Base-by-base conservation (phyloP, 2,329 filamentous ascomycete species). In the Metarhizium anisopliae region DNA sequence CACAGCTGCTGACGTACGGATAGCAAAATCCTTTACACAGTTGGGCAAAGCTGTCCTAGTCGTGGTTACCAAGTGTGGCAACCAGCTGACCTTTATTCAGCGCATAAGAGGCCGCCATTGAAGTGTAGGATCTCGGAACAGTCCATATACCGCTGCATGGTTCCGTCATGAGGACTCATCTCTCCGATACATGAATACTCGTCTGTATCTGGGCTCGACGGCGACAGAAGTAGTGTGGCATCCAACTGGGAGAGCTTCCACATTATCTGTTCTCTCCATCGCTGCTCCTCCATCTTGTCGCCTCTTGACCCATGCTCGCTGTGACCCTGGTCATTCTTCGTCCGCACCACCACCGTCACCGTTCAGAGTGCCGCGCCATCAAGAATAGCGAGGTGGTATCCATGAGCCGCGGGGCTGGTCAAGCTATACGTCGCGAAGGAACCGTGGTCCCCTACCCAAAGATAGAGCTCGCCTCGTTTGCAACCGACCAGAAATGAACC, bases 141-240 rank as follows among this genome's bases (percentile, higher is more conserved):
- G n/a, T 51, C 47, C 55, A 51, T 54, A 50, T 51, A 56, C 54
- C 53, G 50, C 59, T 59, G 54, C 60, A 59, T 50, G 56, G 52
- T 56, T 57, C 58, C 53, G 58, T 60, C 58, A 61, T 58, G 57
- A 53, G 29, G 38, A 29, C 43, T 35, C 29, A 30, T 38, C 38
- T 14, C 30, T 54, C 29, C 40, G 4, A 30, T 8, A 25, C 18
- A 40, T 30, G 42, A 30, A 14, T 13, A 20, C 14, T 29, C 30
- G 35, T 25, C 13, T 43, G 29, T 25, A 40, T 18, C 35, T 18
- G 32, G 14, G 47, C 51, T 47, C 11, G 29, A 50, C 7, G 35
- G 29, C 51, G 45, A 45, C 45, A 56, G 30, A 25, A 35, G 20
- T 51, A 47, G 40, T 58, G 53, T 55, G 53, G 25, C 51, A 53